Evolutionary conservation across 768 basidiomycete genomes (phyloP).

Genomic region (Russula earlei): DNA sequence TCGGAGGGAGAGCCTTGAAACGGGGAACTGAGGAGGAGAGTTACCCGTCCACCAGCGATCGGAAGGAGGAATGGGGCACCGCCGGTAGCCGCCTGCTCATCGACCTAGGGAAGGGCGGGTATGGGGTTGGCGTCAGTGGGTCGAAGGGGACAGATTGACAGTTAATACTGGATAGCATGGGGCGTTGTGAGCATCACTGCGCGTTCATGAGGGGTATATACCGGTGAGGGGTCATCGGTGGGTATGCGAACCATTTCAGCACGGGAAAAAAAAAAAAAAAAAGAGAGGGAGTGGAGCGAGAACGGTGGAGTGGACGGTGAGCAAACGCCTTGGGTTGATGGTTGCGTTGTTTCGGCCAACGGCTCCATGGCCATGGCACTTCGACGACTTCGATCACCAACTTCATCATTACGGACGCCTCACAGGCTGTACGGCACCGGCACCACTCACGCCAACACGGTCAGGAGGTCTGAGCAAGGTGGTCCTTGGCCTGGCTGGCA

Average conservation of each 20-base stretch:
- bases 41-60: background rate
- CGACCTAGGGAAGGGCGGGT: background rate
- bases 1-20: background rate
- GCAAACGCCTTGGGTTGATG: background rate
- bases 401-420: constrained; percentile 9
- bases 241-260: background rate
- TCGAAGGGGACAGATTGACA: background rate
- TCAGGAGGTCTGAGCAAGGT: constrained; percentile 18
- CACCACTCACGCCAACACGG: background rate
- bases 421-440: constrained; percentile 2
- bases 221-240: background rate
- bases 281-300: too few relatives aligned
- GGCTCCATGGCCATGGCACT: constrained; percentile 2
- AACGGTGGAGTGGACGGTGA: background rate
- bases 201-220: constrained; percentile 7
- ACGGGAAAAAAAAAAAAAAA: background rate
- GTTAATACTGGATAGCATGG: background rate
- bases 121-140: background rate
- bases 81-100: constrained; percentile 1
- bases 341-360: background rate
- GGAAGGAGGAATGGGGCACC: background rate
- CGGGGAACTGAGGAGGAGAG: background rate
- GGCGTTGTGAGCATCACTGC: background rate
- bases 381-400: constrained; percentile 7
- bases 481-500: constrained; percentile 76